These are phyloP conservation scores for Fusarium robinianum DNA, from an alignment of 2,329 filamentous ascomycete species.

Conservation along the genomic window DNA sequence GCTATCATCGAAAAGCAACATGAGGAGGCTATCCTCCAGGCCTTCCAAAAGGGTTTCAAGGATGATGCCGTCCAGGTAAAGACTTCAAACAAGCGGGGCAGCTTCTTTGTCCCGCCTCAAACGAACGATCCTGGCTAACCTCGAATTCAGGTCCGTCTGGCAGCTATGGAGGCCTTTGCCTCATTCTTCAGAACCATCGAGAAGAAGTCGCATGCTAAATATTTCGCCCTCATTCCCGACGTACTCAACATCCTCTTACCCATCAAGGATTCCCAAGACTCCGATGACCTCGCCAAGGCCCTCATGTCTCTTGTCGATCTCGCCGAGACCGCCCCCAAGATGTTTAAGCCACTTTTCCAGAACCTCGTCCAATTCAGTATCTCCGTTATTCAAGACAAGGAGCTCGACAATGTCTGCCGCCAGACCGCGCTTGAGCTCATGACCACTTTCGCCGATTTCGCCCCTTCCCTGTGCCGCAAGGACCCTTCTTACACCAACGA, in stretches of 20 bases:
- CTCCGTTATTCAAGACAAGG: conserved; percentile 93
- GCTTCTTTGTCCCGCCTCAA: conserved; percentile 8
- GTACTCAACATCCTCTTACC: conserved; percentile 94
- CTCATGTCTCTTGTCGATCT: conserved; percentile 91
- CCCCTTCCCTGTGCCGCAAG: conserved; percentile 92
- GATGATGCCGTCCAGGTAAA: conserved; percentile 80
- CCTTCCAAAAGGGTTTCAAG: conserved; percentile 90
- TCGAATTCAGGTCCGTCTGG: conserved; percentile 72
- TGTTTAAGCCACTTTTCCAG: conserved; percentile 96
- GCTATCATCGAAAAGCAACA: conserved; percentile 96
- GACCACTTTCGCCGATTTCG: conserved; percentile 96
- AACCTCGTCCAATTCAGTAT: conserved; percentile 92
- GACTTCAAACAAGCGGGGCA: conserved; percentile 7
- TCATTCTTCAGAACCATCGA: conserved; percentile 90
- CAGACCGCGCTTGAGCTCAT: conserved; percentile 97
- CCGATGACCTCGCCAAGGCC: conserved; percentile 87
- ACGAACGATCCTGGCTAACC: conserved; percentile 19
- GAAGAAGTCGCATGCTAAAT: conserved; percentile 88
- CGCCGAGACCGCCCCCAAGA: conserved; percentile 91
- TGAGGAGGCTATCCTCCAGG: conserved; percentile 83
- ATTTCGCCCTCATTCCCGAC: conserved; percentile 83
- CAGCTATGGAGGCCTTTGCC: conserved; percentile 95
- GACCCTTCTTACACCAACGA: conserved; percentile 89
- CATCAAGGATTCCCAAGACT: conserved; percentile 88
- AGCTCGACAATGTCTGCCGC: conserved; percentile 83